phyloP scores from a whole-genome alignment of 1,139 yeast genomes.

The Nakaseomyces bracarensis region DNA sequence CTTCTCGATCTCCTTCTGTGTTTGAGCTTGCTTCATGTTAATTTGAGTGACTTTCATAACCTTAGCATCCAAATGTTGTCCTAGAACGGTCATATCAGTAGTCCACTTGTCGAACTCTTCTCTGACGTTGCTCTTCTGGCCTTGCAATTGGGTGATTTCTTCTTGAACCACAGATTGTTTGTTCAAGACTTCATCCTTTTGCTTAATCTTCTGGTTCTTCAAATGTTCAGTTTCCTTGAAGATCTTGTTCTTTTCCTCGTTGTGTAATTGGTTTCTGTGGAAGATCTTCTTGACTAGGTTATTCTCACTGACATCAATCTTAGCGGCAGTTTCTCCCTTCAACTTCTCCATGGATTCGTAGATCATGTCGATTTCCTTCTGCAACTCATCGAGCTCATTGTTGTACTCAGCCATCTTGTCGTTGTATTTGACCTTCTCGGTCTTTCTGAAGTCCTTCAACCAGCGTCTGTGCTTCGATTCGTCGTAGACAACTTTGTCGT shows the following conservation, averaged over 20 bases:
- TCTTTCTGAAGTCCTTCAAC: conserved; percentile 15
- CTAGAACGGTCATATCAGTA: conserved; percentile 18
- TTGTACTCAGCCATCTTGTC: conserved; percentile 18
- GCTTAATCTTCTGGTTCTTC: conserved; percentile 20
- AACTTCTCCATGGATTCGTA: conserved; percentile 21
- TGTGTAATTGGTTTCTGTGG: conserved; percentile 21
- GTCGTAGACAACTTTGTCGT: conserved; percentile 26
- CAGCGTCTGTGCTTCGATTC: conserved; percentile 19
- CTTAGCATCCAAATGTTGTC: conserved; percentile 27
- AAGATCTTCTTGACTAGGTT: conserved; percentile 20
- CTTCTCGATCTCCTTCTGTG: conserved; percentile 19
- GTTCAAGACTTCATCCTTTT: conserved; percentile 18
- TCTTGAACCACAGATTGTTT: conserved; percentile 21
- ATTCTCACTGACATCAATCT: conserved; percentile 23
- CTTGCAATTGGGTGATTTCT: conserved; percentile 21
- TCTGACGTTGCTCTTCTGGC: conserved; percentile 16
- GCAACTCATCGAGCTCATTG: conserved; percentile 16
- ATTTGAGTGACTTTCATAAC: conserved; percentile 22
- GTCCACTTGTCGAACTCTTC: conserved; percentile 22
- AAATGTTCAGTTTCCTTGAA: conserved; percentile 25
- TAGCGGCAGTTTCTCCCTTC: conserved; percentile 20
- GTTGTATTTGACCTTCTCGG: conserved; percentile 12
- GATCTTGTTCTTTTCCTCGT: conserved; percentile 20
- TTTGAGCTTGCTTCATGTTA: conserved; percentile 18
- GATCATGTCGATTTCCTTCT: conserved; percentile 19